Base-by-base conservation (phyloP, 805 yeast species). In the Hanseniaspora singularis region DNA sequence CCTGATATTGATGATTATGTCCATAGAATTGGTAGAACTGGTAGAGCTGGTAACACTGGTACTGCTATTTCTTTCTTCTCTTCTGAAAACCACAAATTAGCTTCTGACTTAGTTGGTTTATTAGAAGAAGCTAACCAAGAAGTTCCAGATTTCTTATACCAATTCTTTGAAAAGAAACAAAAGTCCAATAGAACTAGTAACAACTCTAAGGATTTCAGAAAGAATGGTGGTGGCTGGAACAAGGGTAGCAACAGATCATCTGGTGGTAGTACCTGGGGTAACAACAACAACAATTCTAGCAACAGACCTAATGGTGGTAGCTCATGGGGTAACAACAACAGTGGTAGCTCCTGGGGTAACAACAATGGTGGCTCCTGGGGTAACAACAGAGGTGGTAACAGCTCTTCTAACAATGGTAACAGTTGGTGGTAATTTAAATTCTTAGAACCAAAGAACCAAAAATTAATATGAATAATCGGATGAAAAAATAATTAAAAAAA, bases 21-120 rank as follows among this genome's bases (percentile, higher is more conserved):
- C 51, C 98, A 92, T 73, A 84, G 98, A 73, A 92, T 92, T 64
- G 98, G 98, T 77, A 89, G 98, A 79, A 92, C 99, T 62, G 99
- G 98, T 70, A 92, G 99, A 79, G 99, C 99, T 60, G 98, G 98
- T 76, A 92, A 92, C 72, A 79, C 82, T 52, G 99, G 99, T 83
- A 74, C 84, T 58, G 96, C 99, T 54, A 88, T 96, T 55, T 95
- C 99, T 43, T 92, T 92, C 73, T 85, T 92, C 71, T 92, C 92
- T 81, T 83, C 97, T 71, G 82, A 81, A 65, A 92, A 87, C 77
- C 77, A 74, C 62, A 87, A 87, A 62, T 74, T 94, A 59, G 89
- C 77, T 55, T 84, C 84, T 66, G 96, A 87, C 53, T 70, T 92
- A 65, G 66, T 86, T 60, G 95, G 85, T 48, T 75, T 92, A 57